phyloP scores from a whole-genome alignment of 2,329 filamentous ascomycete species.

The Alternaria triticimaculans region DNA sequence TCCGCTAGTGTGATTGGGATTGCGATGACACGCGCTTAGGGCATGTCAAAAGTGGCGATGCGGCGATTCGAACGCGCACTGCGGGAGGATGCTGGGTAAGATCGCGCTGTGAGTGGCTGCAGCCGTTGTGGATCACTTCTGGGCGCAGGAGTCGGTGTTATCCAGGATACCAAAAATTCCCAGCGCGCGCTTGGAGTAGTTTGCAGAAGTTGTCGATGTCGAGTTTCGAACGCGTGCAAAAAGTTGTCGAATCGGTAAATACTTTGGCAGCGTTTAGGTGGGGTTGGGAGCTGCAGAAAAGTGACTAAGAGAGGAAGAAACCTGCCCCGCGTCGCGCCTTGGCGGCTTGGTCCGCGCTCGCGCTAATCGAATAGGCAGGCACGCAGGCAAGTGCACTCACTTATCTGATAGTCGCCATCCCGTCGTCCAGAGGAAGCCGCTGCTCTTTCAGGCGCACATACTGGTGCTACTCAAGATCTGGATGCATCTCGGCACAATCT shows the following conservation, averaged over 20 bases:
- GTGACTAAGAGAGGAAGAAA: conserved; percentile 7
- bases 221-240: conserved; percentile 19
- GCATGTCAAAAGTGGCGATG: conserved; percentile 18
- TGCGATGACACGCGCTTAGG: conserved; percentile 10
- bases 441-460: neutral
- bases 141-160: neutral
- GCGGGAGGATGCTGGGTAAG: conserved; percentile 5
- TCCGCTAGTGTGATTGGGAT: conserved; percentile 14
- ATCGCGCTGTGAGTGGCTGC: conserved; percentile 10
- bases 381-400: neutral
- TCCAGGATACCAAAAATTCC: neutral
- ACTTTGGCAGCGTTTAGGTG: conserved; percentile 19
- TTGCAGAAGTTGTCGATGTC: neutral
- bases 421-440: neutral
- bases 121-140: neutral
- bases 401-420: neutral
- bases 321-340: conserved; percentile 9
- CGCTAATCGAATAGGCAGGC: neutral
- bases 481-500: neutral
- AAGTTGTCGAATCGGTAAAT: conserved; percentile 13
- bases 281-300: conserved; percentile 16
- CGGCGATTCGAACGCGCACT: conserved; percentile 32
- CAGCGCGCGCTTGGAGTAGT: neutral
- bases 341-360: conserved; percentile 7
- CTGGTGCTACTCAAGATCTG: neutral